Percentiles rank a stretch among this genome's conserved stretches.
phyloP scores from a whole-genome alignment of 768 basidiomycete species.

The Tricholoma sp. region DNA sequence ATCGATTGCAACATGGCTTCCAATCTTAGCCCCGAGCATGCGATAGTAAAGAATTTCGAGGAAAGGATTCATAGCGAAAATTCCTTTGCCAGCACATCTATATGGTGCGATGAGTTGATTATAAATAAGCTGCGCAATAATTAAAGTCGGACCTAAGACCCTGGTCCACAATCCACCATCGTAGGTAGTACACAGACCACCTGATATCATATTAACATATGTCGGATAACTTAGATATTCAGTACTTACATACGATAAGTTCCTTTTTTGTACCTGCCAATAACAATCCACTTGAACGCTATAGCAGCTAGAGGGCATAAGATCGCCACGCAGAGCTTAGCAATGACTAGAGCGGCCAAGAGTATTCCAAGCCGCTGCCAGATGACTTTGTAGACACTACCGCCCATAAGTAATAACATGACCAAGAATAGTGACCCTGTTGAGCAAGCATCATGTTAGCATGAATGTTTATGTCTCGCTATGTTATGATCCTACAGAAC shows the following conservation, averaged over 20 bases:
- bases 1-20: slow-evolving; percentile 34
- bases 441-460: neutral
- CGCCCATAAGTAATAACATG: slow-evolving; percentile 29
- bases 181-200: slow-evolving; percentile 38
- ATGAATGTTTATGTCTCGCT: neutral
- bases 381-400: slow-evolving; percentile 21
- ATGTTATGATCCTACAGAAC: slow-evolving; percentile 25
- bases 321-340: slow-evolving; percentile 28
- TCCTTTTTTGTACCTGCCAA: slow-evolving; percentile 36
- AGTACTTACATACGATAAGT: slow-evolving; percentile 29
- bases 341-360: slow-evolving; percentile 27
- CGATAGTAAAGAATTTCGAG: slow-evolving; percentile 38
- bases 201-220: slow-evolving; percentile 8
- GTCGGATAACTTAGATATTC: neutral
- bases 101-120: neutral
- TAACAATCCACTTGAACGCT: slow-evolving; percentile 41
- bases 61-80: slow-evolving; percentile 34
- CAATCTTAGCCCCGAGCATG: slow-evolving; percentile 39
- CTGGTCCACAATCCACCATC: slow-evolving; percentile 42
- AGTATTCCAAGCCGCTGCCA: slow-evolving; percentile 32
- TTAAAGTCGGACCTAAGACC: slow-evolving; percentile 20
- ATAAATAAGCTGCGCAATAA: neutral
- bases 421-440: slow-evolving; percentile 37
- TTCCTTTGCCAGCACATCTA: slow-evolving; percentile 35
- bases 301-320: slow-evolving; percentile 35